Percentiles rank a stretch among this genome's conserved stretches.
phyloP scores from a whole-genome alignment of 176 grass and related monocot species.

The Calamus simplicifolius region DNA sequence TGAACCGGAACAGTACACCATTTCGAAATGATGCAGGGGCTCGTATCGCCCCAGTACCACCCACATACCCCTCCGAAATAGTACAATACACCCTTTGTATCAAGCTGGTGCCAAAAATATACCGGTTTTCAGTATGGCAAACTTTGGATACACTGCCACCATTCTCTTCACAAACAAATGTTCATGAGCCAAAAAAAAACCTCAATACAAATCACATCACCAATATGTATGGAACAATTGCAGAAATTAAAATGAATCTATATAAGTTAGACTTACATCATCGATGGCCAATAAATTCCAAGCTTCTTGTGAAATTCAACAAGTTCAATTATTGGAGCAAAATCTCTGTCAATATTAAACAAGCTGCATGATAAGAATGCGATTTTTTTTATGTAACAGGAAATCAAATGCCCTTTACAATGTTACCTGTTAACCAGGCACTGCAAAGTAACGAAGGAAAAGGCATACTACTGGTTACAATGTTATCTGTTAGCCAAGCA shows the following conservation, averaged over 20 bases:
- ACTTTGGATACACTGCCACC: conserved; percentile 22
- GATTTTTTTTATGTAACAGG: conserved; percentile 3
- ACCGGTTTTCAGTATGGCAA: too few relatives aligned
- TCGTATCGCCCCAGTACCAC: too few relatives aligned
- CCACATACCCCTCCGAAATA: too few relatives aligned
- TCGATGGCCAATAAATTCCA: conserved; percentile 80
- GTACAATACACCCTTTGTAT: too few relatives aligned
- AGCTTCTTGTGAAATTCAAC: conserved; percentile 61
- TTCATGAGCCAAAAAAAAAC: conserved; percentile 69
- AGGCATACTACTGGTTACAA: too few relatives aligned
- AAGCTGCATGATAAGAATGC: conserved; percentile 45
- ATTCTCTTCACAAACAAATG: conserved; percentile 77
- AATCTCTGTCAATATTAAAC: conserved; percentile 96
- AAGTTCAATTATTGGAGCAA: conserved; percentile 68
- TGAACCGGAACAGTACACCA: too few relatives aligned
- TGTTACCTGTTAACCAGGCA: neutral
- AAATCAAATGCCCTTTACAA: too few relatives aligned
- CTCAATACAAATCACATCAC: conserved; percentile 6
- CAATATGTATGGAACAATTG: neutral
- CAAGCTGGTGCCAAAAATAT: too few relatives aligned
- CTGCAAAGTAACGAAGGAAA: neutral
- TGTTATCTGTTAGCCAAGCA: neutral
- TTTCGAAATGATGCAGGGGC: too few relatives aligned
- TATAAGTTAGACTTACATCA: conserved; percentile 44
- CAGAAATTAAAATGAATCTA: neutral